These are phyloP conservation scores for Suillus clintonianus DNA, from an alignment of 768 basidiomycete genomes.

Conservation along the genomic window DNA sequence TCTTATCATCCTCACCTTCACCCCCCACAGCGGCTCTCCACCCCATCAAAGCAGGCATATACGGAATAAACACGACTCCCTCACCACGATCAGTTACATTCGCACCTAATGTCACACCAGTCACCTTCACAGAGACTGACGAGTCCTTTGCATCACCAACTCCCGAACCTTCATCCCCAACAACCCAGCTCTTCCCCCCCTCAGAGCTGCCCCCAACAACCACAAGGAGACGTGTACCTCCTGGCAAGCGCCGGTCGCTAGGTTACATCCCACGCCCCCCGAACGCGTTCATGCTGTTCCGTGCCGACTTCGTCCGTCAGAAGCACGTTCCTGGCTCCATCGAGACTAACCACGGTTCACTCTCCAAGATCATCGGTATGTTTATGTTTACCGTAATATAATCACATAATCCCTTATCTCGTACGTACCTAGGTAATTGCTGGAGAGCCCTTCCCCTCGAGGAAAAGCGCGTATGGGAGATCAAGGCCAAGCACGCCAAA, in stretches of 20 bases:
- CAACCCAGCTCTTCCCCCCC: conserved; percentile 55
- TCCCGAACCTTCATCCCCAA: conserved; percentile 33
- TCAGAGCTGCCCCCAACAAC: conserved; percentile 42
- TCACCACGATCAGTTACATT: conserved; percentile 58
- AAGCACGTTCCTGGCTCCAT: conserved; percentile 53
- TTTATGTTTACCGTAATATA: not conserved
- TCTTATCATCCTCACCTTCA: not conserved
- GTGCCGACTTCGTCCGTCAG: conserved; percentile 39
- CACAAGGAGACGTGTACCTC: conserved; percentile 51
- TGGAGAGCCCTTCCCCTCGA: conserved; percentile 73
- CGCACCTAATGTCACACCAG: conserved; percentile 62
- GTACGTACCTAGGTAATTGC: conserved; percentile 42
- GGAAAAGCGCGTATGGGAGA: conserved; percentile 74
- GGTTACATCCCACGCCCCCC: conserved; percentile 31
- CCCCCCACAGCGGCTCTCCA: conserved; percentile 26
- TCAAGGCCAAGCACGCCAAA: conserved; percentile 71
- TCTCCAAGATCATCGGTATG: conserved; percentile 49
- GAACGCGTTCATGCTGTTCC: conserved; percentile 40
- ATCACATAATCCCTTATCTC: not conserved
- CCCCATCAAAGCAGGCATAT: conserved; percentile 55
- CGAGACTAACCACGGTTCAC: conserved; percentile 49
- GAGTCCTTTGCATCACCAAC: conserved; percentile 20
- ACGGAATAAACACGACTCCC: conserved; percentile 43
- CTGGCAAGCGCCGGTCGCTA: conserved; percentile 65
- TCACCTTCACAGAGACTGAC: conserved; percentile 45